A percentile compares a stretch with the other conserved stretches of the same genome.
These are phyloP conservation scores for Neofusicoccum ribis DNA, from an alignment of 2,329 filamentous ascomycete species.

Conservation along the genomic window DNA sequence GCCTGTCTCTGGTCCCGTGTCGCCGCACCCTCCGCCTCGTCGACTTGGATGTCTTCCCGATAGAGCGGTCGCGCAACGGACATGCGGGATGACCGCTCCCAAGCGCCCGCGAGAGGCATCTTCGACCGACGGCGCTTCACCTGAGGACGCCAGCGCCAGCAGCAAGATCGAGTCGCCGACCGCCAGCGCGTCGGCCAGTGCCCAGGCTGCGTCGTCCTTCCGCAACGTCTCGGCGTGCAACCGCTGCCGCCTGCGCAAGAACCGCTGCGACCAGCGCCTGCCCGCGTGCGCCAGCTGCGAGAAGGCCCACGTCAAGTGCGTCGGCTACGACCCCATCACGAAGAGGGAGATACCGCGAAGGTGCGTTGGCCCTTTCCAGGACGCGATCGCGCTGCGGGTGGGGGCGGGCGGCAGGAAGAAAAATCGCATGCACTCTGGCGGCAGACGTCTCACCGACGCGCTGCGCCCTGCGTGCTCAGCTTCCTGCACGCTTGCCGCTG, in stretches of 20 bases:
- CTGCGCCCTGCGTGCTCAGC: constrained; percentile 6
- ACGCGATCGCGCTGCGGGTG: neutral
- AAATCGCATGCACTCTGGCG: constrained; percentile 8
- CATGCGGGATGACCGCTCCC: constrained; percentile 37
- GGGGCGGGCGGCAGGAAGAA: constrained; percentile 14
- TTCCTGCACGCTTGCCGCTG: constrained; percentile 18
- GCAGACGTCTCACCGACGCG: constrained; percentile 9
- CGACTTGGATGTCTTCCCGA: constrained; percentile 13
- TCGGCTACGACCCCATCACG: constrained; percentile 94
- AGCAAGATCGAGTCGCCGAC: constrained; percentile 34
- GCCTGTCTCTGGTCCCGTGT: constrained; percentile 9
- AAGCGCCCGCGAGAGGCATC: constrained; percentile 42
- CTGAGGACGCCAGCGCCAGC: constrained; percentile 5
- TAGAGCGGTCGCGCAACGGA: constrained; percentile 16
- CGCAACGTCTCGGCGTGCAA: constrained; percentile 84
- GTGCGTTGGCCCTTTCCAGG: constrained; percentile 34
- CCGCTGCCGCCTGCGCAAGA: constrained; percentile 87
- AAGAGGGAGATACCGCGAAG: constrained; percentile 91
- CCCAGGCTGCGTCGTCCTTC: constrained; percentile 37
- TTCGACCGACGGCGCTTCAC: constrained; percentile 31
- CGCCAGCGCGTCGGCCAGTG: constrained; percentile 25
- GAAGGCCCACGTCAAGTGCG: constrained; percentile 87
- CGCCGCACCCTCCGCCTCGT: neutral
- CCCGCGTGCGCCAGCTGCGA: constrained; percentile 90
- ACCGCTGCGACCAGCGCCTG: constrained; percentile 89